These are phyloP conservation scores for Lasiodiplodia gonubiensis DNA, from an alignment of 2,329 filamentous ascomycete genomes.

Conservation along the genomic window DNA sequence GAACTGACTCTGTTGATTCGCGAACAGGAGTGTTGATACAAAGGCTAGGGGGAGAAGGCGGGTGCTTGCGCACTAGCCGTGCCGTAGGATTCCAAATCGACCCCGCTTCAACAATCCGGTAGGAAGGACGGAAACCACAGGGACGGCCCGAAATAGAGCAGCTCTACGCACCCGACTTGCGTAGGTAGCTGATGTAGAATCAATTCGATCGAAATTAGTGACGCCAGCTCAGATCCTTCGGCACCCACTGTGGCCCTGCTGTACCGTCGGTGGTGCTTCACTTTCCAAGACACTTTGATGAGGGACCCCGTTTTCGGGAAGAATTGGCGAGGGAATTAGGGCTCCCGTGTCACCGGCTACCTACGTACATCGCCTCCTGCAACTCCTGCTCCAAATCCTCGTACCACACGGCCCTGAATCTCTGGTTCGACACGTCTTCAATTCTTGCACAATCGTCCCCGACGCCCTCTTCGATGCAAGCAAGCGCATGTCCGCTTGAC, in stretches of 20 bases:
- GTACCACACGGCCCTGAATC: constrained; percentile 39
- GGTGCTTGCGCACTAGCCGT: constrained; percentile 3
- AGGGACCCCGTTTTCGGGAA: background rate
- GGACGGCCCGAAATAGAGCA: constrained; percentile 3
- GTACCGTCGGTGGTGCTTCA: background rate
- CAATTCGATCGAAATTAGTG: too few species aligned
- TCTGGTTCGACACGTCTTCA: constrained; percentile 31
- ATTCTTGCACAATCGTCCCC: constrained; percentile 33
- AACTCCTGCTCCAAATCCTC: constrained; percentile 38
- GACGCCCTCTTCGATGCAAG: constrained; percentile 34
- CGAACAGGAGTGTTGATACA: background rate
- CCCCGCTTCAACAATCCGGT: background rate
- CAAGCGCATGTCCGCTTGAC: constrained; percentile 37
- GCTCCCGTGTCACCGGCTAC: background rate
- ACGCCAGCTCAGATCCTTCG: too few species aligned
- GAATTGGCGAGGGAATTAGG: constrained; percentile 1
- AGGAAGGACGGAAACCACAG: background rate
- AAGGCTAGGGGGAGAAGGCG: background rate
- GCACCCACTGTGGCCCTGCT: too few species aligned
- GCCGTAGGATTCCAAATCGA: constrained; percentile 7
- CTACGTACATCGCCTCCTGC: constrained; percentile 30
- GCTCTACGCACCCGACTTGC: background rate
- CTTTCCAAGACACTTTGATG: constrained; percentile 4
- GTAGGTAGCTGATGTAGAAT: too few species aligned
- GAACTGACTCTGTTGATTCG: constrained; percentile 1